A percentile compares a stretch with the other conserved stretches of the same genome.
These are phyloP conservation scores for Heliocybe sulcata DNA, from an alignment of 1,284 basidiomycete genomes.

Conservation along the genomic window DNA sequence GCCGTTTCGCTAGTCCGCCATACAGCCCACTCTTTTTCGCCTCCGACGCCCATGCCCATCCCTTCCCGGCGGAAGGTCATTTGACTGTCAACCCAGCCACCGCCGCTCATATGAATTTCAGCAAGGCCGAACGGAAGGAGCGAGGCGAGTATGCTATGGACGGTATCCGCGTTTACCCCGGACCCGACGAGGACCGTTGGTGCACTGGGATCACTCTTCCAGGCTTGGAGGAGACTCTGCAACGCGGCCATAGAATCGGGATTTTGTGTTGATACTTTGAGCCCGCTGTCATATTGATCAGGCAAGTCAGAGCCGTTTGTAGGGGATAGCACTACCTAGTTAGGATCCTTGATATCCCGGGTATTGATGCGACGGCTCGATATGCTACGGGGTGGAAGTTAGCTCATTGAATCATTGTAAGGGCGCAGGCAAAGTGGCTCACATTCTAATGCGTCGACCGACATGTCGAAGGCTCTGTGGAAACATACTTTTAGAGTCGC, in stretches of 20 bases:
- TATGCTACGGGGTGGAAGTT: slow-evolving; percentile 34
- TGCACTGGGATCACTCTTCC: neutral
- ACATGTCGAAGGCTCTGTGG: slow-evolving; percentile 80
- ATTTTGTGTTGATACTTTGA: too few relatives aligned
- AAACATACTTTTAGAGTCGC: slow-evolving; percentile 56
- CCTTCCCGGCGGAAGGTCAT: slow-evolving; percentile 45
- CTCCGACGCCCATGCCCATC: slow-evolving; percentile 62
- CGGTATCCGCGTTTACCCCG: slow-evolving; percentile 54
- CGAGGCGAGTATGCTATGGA: slow-evolving; percentile 35
- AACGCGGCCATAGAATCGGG: slow-evolving; percentile 1
- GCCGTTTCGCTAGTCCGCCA: slow-evolving; percentile 54
- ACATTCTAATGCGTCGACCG: slow-evolving; percentile 48
- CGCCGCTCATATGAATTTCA: slow-evolving; percentile 71
- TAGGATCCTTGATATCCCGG: slow-evolving; percentile 63
- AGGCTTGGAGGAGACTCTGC: neutral
- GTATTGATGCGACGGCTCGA: slow-evolving; percentile 42
- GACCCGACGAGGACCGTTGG: slow-evolving; percentile 62
- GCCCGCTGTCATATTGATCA: neutral
- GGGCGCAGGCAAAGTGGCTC: slow-evolving; percentile 2
- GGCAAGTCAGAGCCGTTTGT: neutral
- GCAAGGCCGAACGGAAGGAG: slow-evolving; percentile 47
- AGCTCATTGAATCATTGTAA: neutral
- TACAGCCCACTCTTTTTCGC: slow-evolving; percentile 52
- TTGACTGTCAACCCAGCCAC: slow-evolving; percentile 44
- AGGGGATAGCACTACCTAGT: slow-evolving; percentile 47